Percentiles rank a stretch among this genome's conserved stretches.
phyloP scores from a whole-genome alignment of 2,329 filamentous ascomycete species.

The Didymella arachidicola region DNA sequence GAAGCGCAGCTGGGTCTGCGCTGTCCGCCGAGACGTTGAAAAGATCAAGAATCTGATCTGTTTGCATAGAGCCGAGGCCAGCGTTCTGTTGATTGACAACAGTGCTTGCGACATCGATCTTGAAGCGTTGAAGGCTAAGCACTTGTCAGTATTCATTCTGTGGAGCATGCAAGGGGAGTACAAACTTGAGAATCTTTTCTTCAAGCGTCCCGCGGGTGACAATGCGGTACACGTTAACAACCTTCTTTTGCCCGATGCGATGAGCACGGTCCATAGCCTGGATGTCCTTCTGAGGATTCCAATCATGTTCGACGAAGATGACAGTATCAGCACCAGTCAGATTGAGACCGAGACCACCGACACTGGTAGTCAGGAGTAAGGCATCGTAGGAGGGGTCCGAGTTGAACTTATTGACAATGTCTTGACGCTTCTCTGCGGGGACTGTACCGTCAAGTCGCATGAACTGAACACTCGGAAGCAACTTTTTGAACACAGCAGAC shows the following conservation, averaged over 20 bases:
- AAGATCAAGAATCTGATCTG: slow-evolving; percentile 94
- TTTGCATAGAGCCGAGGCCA: slow-evolving; percentile 94
- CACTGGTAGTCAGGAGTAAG: slow-evolving; percentile 89
- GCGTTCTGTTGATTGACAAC: slow-evolving; percentile 99
- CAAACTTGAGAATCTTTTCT: slow-evolving; percentile 91
- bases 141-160: slow-evolving; percentile 20
- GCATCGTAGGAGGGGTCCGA: slow-evolving; percentile 97
- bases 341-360: slow-evolving; percentile 93
- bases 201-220: slow-evolving; percentile 95
- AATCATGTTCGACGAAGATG: slow-evolving; percentile 99
- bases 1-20: slow-evolving; percentile 66
- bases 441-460: slow-evolving; percentile 93
- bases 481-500: slow-evolving; percentile 84
- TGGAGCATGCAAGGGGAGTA: slow-evolving; percentile 25
- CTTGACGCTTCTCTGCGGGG: slow-evolving; percentile 90
- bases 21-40: slow-evolving; percentile 73
- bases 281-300: slow-evolving; percentile 98
- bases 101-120: slow-evolving; percentile 97
- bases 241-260: slow-evolving; percentile 99
- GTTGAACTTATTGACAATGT: slow-evolving; percentile 99
- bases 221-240: slow-evolving; percentile 97
- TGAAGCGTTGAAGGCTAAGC: slow-evolving; percentile 90
- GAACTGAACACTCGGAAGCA: slow-evolving; percentile 92
- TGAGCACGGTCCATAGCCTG: slow-evolving; percentile 99
- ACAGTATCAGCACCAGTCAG: slow-evolving; percentile 97